Evolutionary conservation across 2,329 filamentous ascomycete species (phyloP).

Genomic region (Penicillium palitans): DNA sequence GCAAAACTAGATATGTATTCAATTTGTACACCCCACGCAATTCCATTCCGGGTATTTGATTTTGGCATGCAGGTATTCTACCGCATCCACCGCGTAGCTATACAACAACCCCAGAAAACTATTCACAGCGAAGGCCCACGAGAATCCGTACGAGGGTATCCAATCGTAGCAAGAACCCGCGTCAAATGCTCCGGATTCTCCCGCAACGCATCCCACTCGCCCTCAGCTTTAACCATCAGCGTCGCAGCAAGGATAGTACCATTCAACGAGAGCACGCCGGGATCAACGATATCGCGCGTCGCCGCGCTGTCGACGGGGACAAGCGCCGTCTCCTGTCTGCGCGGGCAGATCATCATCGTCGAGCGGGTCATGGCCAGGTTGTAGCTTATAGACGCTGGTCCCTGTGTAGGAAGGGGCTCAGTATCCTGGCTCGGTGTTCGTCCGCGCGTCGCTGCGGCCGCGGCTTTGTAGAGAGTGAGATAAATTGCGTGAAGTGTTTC

Average conservation of each 20-base stretch:
- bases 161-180: constrained; percentile 45
- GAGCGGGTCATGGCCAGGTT: constrained; percentile 58
- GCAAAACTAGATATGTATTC: neutral
- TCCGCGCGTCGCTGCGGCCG: constrained; percentile 32
- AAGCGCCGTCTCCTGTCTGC: constrained; percentile 47
- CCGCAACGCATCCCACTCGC: constrained; percentile 54
- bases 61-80: neutral
- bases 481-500: constrained; percentile 42
- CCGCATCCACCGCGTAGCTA: neutral
- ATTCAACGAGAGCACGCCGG: constrained; percentile 53
- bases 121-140: constrained; percentile 3
- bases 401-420: constrained; percentile 27
- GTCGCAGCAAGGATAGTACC: constrained; percentile 59
- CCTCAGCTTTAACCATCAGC: constrained; percentile 58
- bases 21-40: neutral
- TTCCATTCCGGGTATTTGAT: neutral
- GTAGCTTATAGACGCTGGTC: constrained; percentile 54
- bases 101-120: neutral
- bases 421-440: constrained; percentile 13
- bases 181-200: constrained; percentile 44
- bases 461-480: constrained; percentile 44
- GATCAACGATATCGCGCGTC: constrained; percentile 31
- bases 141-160: constrained; percentile 35
- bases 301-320: constrained; percentile 42
- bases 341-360: constrained; percentile 56